phyloP scores from a whole-genome alignment of 177 flowering plant genomes.

The Telopea speciosissima region DNA sequence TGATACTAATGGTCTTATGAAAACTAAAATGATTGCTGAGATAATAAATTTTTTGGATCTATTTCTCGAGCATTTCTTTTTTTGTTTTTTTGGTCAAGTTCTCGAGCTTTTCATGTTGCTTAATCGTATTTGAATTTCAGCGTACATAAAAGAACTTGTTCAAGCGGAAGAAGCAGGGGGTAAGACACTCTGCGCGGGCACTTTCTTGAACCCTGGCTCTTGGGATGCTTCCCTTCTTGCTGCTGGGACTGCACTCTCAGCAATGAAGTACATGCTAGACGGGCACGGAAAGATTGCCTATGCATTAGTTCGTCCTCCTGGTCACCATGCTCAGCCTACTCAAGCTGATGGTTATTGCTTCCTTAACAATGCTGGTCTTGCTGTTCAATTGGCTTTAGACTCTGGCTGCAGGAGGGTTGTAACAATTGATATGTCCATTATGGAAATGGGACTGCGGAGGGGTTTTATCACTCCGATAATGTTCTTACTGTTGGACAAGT shows the following conservation, averaged over 20 bases:
- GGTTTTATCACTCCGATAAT: conserved; percentile 55
- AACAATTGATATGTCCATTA: conserved; percentile 87
- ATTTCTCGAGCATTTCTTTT: no score
- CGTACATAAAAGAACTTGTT: conserved; percentile 58
- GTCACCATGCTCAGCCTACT: conserved; percentile 95
- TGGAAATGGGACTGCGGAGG: conserved; percentile 95
- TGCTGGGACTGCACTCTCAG: conserved; percentile 78
- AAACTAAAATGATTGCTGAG: neutral
- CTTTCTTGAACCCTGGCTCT: conserved; percentile 80
- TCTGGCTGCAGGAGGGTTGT: conserved; percentile 60
- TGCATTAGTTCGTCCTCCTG: conserved; percentile 76
- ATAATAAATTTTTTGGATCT: neutral
- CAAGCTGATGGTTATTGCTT: conserved; percentile 96
- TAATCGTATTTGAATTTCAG: conserved; percentile 25
- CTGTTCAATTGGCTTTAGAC: conserved; percentile 58
- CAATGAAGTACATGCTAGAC: conserved; percentile 74
- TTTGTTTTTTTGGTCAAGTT: no score
- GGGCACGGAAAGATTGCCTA: conserved; percentile 37
- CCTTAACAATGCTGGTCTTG: conserved; percentile 87
- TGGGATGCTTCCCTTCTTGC: conserved; percentile 84
- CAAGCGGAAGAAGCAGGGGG: conserved; percentile 68
- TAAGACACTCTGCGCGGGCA: conserved; percentile 54
- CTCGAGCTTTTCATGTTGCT: neutral
- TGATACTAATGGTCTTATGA: no score
- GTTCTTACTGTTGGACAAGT: conserved; percentile 92